Percentiles rank a stretch among this genome's conserved stretches.
These are phyloP conservation scores for Gentiana straminea DNA, from an alignment of 257 asterid species.

Conservation along the genomic window DNA sequence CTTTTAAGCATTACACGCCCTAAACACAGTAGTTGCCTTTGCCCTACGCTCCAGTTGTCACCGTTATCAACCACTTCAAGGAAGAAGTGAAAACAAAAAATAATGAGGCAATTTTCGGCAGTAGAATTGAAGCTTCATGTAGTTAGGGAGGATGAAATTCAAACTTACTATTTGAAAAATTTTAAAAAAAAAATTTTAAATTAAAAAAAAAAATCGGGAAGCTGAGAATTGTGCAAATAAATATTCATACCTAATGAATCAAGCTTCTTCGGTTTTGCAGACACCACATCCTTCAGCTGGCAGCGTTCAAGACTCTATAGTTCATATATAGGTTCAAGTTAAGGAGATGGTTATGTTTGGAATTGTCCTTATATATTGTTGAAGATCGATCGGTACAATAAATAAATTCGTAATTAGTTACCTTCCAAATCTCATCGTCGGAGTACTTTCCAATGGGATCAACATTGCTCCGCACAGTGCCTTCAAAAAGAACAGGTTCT, in stretches of 20 bases:
- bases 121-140: neutral
- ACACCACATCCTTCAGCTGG: conserved; percentile 92
- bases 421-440: conserved; percentile 97
- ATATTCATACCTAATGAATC: conserved; percentile 57
- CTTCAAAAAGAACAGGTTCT: conserved; percentile 95
- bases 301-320: conserved; percentile 82
- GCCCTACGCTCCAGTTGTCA: conserved; percentile 98
- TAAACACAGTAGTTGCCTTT: conserved; percentile 89
- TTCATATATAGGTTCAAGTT: neutral
- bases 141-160: too few species aligned
- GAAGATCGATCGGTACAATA: neutral
- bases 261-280: conserved; percentile 74
- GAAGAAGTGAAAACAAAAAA: neutral
- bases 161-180: too few species aligned
- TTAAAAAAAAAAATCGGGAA: neutral
- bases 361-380: neutral
- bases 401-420: conserved; percentile 7
- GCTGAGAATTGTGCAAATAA: neutral
- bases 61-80: conserved; percentile 65
- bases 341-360: neutral
- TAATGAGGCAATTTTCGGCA: neutral
- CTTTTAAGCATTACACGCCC: conserved; percentile 92
- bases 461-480: conserved; percentile 90
- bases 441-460: conserved; percentile 78
- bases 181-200: too few species aligned